Conservation (phyloP, 345 rosid genomes). For the Salix brachista region DNA sequence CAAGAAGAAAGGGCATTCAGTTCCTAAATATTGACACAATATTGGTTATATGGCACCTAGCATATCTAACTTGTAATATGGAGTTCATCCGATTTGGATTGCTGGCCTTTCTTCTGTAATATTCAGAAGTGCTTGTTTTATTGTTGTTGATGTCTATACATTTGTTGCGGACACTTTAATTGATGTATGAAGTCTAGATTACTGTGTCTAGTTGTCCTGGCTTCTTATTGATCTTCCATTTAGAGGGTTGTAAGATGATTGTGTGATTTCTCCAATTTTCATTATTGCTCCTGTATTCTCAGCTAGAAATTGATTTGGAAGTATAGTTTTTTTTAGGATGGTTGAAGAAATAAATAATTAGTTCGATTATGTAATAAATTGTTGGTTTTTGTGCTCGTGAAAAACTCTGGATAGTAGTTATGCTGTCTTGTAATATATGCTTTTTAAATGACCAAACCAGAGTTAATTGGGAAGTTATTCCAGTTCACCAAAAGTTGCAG, state of each 20-base stretch:
- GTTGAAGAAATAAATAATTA: too few relatives aligned
- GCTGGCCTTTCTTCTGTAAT: neutral
- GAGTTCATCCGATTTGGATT: neutral
- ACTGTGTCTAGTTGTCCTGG: neutral
- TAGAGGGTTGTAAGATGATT: neutral
- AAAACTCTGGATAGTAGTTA: neutral
- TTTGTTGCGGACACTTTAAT: neutral
- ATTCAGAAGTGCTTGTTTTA: neutral
- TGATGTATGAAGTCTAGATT: neutral
- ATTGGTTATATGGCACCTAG: neutral
- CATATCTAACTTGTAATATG: neutral
- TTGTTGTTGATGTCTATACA: neutral
- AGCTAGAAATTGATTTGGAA: neutral
- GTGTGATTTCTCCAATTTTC: neutral
- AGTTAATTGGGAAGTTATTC: neutral
- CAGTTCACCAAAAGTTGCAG: neutral
- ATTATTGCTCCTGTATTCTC: neutral
- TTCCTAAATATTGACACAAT: too few relatives aligned
- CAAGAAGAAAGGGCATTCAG: too few relatives aligned
- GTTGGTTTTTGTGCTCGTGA: neutral
- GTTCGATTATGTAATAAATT: too few relatives aligned
- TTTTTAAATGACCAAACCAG: neutral
- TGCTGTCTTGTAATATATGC: neutral
- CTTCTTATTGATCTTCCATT: neutral
- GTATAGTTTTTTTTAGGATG: neutral